Evolutionary conservation across 495 filamentous ascomycete genomes (phyloP), one percentile per base, ranked within the genome.

Genomic region (Bombardia bombarda): DNA sequence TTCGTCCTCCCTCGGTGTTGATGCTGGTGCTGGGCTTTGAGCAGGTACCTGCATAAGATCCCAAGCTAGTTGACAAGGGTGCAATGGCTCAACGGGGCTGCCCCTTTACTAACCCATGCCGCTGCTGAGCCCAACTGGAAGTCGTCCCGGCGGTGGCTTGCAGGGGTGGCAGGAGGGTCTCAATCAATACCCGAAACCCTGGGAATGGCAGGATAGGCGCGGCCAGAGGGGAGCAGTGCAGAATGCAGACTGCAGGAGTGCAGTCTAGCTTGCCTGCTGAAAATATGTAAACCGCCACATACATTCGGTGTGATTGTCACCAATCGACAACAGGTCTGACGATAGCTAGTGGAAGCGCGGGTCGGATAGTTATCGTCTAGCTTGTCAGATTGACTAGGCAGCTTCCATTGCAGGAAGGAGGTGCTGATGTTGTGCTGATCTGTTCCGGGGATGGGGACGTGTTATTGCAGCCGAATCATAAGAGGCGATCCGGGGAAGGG

Each of bases 91-190:
- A 7, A 14, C 46, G 39, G 36, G 26, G 25, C 25, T 20, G 16
- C 12, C 23, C 18, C 33, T 28, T 42, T 21, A 39, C 39, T 35
- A 46, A 47, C 24, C n/a, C n/a, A n/a, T n/a, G n/a, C n/a, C n/a
- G n/a, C n/a, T n/a, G n/a, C n/a, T n/a, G n/a, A 42, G 38, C 35
- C 56, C 56, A 60, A 62, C 58, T 50, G 56, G 54, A 62, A 57
- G 32, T 32, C 47, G 43, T 57, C 51, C 54, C 51, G 59, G 51
- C 20, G 38, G 40, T 50, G 46, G 45, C 40, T 38, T 46, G 47
- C 55, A 55, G 51, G 54, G 56, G 33, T n/a, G n/a, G n/a, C n/a
- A n/a, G n/a, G n/a, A n/a, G 38, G 13, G 18, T 35, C 21, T 35
- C 17, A 40, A 41, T 44, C 13, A 37, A 21, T 49, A 40, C 18